Percentiles rank a stretch among this genome's conserved stretches.
These are phyloP conservation scores for Phytophthora sojae DNA, from an alignment of 352 stramenopile genomes.

Conservation along the genomic window DNA sequence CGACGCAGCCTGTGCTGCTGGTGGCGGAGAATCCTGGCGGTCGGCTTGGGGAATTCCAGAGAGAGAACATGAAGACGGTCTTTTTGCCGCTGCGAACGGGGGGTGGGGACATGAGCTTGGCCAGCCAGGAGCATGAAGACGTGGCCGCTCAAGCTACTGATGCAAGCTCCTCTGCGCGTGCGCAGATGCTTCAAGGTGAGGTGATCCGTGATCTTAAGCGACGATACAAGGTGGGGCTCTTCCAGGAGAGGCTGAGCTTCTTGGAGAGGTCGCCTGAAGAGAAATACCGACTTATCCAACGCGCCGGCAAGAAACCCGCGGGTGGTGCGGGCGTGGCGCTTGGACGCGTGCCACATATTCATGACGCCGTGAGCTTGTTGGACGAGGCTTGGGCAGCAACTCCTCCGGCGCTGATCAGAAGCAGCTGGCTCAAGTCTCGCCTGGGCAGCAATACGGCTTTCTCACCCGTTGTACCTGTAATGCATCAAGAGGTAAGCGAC, in stretches of 20 bases:
- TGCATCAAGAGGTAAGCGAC: slow-evolving; percentile 33
- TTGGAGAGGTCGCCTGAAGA: slow-evolving; percentile 53
- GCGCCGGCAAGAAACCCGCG: slow-evolving; percentile 43
- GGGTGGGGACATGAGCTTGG: not conserved
- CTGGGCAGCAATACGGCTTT: slow-evolving; percentile 20
- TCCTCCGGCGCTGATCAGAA: slow-evolving; percentile 28
- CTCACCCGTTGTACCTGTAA: not conserved
- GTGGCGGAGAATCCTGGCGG: slow-evolving; percentile 56
- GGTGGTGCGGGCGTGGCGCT: slow-evolving; percentile 44
- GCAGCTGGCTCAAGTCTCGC: slow-evolving; percentile 45
- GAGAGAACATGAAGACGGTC: slow-evolving; percentile 45
- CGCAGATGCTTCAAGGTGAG: slow-evolving; percentile 46
- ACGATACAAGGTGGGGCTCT: slow-evolving; percentile 57
- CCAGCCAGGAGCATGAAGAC: slow-evolving; percentile 4
- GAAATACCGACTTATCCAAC: slow-evolving; percentile 49
- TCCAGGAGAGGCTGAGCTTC: slow-evolving; percentile 55
- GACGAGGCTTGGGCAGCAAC: slow-evolving; percentile 49
- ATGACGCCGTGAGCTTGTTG: slow-evolving; percentile 54
- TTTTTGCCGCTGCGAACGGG: slow-evolving; percentile 47
- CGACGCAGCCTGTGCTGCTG: slow-evolving; percentile 50
- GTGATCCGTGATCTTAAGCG: slow-evolving; percentile 60
- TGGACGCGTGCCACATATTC: slow-evolving; percentile 48
- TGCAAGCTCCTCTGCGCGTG: slow-evolving; percentile 18
- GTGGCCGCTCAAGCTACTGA: not conserved
- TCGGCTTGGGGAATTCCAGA: slow-evolving; percentile 43